Percentiles rank a stretch among this genome's conserved stretches.
These are phyloP conservation scores for Fusarium mexicanum DNA, from an alignment of 2,329 filamentous ascomycete genomes.

Conservation along the genomic window DNA sequence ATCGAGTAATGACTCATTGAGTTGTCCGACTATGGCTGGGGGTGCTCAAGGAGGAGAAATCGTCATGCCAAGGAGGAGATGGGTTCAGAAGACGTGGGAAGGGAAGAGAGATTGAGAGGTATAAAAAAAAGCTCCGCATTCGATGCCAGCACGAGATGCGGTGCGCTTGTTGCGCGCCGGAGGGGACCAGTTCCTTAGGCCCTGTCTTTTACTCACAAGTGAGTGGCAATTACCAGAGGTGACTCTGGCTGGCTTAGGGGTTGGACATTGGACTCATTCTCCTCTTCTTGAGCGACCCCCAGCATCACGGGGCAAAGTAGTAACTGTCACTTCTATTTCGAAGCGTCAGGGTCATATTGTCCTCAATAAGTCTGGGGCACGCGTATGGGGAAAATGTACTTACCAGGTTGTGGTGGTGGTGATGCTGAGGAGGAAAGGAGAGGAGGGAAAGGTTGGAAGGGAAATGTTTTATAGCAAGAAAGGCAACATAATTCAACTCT, in stretches of 20 bases:
- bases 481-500: background rate
- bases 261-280: background rate
- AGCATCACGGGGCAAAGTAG: background rate
- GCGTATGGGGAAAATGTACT: background rate
- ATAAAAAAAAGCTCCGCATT: background rate
- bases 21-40: too few relatives aligned
- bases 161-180: background rate
- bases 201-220: background rate
- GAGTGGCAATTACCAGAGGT: background rate
- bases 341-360: background rate
- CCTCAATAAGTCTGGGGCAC: too few relatives aligned
- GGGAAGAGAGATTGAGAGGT: too few relatives aligned
- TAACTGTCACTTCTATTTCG: background rate
- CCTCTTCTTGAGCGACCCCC: background rate
- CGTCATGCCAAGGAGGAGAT: too few relatives aligned
- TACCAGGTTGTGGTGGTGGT: background rate
- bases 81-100: too few relatives aligned
- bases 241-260: background rate
- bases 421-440: background rate
- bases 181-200: background rate
- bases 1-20: too few relatives aligned
- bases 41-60: too few relatives aligned
- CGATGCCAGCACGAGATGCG: background rate
- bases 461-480: background rate
- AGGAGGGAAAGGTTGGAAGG: background rate